Base-by-base conservation (phyloP, 2,329 filamentous ascomycete genomes). In the Fusarium sp. region DNA sequence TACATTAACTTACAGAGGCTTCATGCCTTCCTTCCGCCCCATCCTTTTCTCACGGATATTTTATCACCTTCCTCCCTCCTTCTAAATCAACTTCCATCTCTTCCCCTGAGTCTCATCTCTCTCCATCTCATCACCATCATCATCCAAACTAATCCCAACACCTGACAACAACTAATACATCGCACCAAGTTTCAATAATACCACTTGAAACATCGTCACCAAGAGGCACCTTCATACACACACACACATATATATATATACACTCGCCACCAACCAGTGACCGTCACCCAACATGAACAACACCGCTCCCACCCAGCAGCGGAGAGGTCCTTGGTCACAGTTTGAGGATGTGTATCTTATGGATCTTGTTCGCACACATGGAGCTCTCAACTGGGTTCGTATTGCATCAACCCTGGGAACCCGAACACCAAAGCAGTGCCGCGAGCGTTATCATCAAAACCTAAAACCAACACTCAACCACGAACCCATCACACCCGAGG, bases 391-490 rank as follows among this genome's bases (percentile, higher is more conserved):
- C 87, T 98, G 96, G 96, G 94, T 97, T 19, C 89, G 91, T 73
- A 97, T 98, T 79, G 91, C 95, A 35, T 86, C 91, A 61, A 87
- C 91, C 75, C 91, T 98, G 78, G 88, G 89, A 67, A 91, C 93
- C 32, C 90, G 96, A 71, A 94, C 94, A 30, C 93, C 96, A 60
- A 98, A 98, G 86, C 96, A 98, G 85, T 98, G 96, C 82, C 91
- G 96, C 66, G 96, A 98, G 85, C 89, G 96, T 53, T 98, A 93
- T 80, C 94, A 97, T 80, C 96, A 98, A 80, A 97, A 98, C 81
- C 87, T 98, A 50, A 97, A 94, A 82, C 92, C 92, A 3, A 85
- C 86, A 3, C 85, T 95, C 42, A 93, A 93, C 80, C 92, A 94
- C 77, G 88, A 91, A 23, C 92, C 93, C 63, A 94, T 95, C 79